Conservation (phyloP, 441 rosid genomes). For the Erysimum cheiri region DNA sequence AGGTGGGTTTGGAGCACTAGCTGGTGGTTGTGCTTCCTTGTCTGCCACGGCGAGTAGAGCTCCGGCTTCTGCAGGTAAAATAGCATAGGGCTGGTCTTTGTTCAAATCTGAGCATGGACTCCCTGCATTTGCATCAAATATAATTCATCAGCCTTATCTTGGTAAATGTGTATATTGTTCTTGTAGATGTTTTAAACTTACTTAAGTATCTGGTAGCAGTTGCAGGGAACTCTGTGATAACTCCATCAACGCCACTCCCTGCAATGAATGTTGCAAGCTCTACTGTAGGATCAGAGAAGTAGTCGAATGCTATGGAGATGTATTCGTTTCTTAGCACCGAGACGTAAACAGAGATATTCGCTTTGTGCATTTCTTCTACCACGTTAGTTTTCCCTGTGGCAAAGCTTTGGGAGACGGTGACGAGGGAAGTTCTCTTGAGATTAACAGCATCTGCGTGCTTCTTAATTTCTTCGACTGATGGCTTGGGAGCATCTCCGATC, state of each 20-base stretch:
- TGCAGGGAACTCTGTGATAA: slow-evolving; percentile 53
- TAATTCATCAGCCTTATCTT: not conserved
- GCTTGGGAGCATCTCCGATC: slow-evolving; percentile 63
- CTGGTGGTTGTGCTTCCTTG: slow-evolving; percentile 49
- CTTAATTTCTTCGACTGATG: slow-evolving; percentile 63
- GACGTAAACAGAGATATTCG: slow-evolving; percentile 50
- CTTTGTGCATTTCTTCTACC: slow-evolving; percentile 46
- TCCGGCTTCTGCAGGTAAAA: slow-evolving; percentile 67
- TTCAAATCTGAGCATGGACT: slow-evolving; percentile 51
- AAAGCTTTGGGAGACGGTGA: slow-evolving; percentile 47
- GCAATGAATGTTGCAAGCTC: slow-evolving; percentile 73
- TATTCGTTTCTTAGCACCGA: slow-evolving; percentile 70
- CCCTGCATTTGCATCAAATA: slow-evolving; percentile 51
- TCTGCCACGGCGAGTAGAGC: slow-evolving; percentile 43
- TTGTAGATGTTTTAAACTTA: slow-evolving; percentile 43
- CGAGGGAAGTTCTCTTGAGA: slow-evolving; percentile 54
- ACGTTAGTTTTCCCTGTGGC: slow-evolving; percentile 51
- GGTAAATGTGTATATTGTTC: slow-evolving; percentile 1
- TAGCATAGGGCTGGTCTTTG: slow-evolving; percentile 38
- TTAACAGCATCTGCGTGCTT: slow-evolving; percentile 69
- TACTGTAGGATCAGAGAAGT: slow-evolving; percentile 66
- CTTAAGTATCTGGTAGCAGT: slow-evolving; percentile 45
- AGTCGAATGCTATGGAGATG: slow-evolving; percentile 65
- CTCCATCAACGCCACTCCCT: slow-evolving; percentile 64
- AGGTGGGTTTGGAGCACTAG: slow-evolving; percentile 56